Conservation (phyloP, 495 filamentous ascomycete genomes). For the Schizothecium vesticola region DNA sequence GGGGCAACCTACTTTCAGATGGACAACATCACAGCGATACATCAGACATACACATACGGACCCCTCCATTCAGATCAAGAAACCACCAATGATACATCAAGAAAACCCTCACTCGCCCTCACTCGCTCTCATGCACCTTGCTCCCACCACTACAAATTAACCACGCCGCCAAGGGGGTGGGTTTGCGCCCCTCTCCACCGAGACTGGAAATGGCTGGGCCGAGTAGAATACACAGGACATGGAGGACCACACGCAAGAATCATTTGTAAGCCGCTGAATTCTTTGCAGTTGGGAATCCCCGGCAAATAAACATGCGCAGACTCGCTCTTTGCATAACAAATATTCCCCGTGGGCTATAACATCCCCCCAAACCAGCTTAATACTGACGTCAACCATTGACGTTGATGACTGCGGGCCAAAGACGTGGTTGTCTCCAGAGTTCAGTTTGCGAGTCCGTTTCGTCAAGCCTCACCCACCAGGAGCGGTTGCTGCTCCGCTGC, state of each 20-base stretch:
- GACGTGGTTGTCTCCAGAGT: background rate
- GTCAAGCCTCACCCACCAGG: background rate
- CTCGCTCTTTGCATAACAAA: background rate
- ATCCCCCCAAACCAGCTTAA: too few relatives aligned
- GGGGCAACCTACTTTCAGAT: background rate
- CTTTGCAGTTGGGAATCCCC: background rate
- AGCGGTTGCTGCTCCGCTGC: background rate
- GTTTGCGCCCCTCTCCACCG: too few relatives aligned
- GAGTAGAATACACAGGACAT: too few relatives aligned
- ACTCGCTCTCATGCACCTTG: too few relatives aligned
- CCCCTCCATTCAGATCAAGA: too few relatives aligned
- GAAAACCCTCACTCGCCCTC: too few relatives aligned
- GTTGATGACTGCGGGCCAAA: background rate
- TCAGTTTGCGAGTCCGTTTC: background rate
- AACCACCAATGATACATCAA: too few relatives aligned
- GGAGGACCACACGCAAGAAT: background rate
- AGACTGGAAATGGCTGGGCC: too few relatives aligned
- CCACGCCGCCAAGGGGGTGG: too few relatives aligned
- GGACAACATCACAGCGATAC: too few relatives aligned
- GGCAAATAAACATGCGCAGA: background rate
- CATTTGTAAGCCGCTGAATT: background rate
- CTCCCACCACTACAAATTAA: too few relatives aligned
- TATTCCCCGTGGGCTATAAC: background rate
- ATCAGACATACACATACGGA: too few relatives aligned
- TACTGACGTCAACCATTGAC: background rate